Conservation (phyloP, 2,329 filamentous ascomycete genomes). For the Fulvia fulva region DNA sequence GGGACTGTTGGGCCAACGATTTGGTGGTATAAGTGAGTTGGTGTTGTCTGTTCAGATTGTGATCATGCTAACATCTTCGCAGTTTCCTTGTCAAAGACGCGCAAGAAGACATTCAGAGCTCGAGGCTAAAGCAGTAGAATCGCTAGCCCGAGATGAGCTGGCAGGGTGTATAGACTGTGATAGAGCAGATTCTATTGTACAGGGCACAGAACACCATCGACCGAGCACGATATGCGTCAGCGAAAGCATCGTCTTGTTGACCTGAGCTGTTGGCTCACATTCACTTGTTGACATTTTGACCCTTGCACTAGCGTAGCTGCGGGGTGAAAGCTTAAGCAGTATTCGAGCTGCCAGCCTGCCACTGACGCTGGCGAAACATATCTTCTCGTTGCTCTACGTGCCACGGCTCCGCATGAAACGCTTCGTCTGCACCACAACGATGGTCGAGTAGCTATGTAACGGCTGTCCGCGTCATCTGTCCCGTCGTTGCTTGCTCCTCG, state of each 20-base stretch:
- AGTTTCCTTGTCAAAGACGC: slow-evolving; percentile 87
- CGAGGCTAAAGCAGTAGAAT: slow-evolving; percentile 64
- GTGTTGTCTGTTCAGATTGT: neutral
- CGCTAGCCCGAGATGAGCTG: neutral
- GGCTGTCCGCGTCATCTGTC: neutral
- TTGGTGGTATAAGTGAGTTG: slow-evolving; percentile 88
- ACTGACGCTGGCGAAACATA: neutral
- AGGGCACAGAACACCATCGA: neutral
- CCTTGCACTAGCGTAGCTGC: neutral
- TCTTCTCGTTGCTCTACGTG: neutral
- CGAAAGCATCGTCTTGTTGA: neutral
- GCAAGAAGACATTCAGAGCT: slow-evolving; percentile 71
- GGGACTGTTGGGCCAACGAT: slow-evolving; percentile 84
- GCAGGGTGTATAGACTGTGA: neutral
- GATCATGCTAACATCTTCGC: slow-evolving; percentile 13
- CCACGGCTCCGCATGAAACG: neutral
- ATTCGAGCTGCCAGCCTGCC: neutral
- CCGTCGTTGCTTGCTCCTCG: neutral
- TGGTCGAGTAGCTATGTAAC: neutral
- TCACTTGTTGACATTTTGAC: neutral
- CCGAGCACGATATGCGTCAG: neutral
- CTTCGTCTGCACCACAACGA: neutral
- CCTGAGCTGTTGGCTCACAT: neutral
- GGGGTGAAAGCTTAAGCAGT: neutral
- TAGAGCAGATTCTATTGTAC: neutral